Evolutionary conservation across 2,329 filamentous ascomycete genomes (phyloP), one percentile per base, ranked within the genome.

Genomic region (Fusarium hostae): DNA sequence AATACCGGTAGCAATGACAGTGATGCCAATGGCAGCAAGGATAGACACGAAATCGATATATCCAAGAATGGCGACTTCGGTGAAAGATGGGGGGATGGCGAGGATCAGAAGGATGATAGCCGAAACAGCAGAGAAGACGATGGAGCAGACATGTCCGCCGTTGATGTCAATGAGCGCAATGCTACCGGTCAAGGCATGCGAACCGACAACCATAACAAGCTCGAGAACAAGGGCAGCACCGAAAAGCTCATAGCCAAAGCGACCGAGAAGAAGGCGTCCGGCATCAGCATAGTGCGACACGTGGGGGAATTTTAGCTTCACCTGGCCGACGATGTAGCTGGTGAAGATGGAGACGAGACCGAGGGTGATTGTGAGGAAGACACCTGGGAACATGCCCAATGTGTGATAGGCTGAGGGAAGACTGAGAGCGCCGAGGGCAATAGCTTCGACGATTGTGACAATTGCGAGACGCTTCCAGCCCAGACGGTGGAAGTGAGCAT

Each of bases 141-240:
- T 69, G 35, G 71, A 73, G 18, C 71, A 73, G 68, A 71, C 67
- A 12, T 78, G 86, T 69, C 91, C 86, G 4, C 87, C 79, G 3
- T 89, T 90, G 58, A 93, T 83, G 51, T 85, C 88, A 73, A 89
- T 90, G 79, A 93, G 87, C 70, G 91, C 91, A 73, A 93, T 90
- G 44, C 86, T 87, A 71, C 92, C 92, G 0, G 90, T 92, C 66
- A 93, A 81, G 41, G 92, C 84, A 79, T 94, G 92, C n/a, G 90
- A 91, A 30, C 87, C 89, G 80, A 91, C 90, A 71, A 92, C 86
- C 81, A 94, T 92, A 51, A 91, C 81, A 37, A 93, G 82, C 79
- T 92, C 89, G n/a, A 92, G 79, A 24, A 87, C 82, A 70, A 91
- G 89, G 60, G 86, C 89, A 63, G 83, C 80, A 28, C 89, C 89